Conservation (phyloP, 257 asterid species). For the Leonotis leonurus region DNA sequence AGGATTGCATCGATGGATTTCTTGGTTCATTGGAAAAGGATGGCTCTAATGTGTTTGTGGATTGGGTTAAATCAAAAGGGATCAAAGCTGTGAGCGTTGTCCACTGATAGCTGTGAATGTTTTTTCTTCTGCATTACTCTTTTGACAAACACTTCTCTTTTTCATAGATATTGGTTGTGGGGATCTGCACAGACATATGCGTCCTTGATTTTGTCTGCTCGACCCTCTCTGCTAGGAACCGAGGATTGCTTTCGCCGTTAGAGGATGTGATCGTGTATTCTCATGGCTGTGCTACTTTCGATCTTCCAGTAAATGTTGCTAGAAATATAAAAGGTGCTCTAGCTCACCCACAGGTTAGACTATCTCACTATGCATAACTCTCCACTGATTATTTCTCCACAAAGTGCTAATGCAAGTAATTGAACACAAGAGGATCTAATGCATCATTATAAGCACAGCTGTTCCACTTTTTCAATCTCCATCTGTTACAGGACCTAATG, state of each 20-base stretch:
- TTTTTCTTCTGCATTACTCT: neutral
- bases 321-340: conserved; percentile 54
- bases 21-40: conserved; percentile 75
- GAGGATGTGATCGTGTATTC: conserved; percentile 79
- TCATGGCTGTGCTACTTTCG: conserved; percentile 77
- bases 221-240: conserved; percentile 71
- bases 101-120: neutral
- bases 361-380: neutral
- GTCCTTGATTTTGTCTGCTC: conserved; percentile 88
- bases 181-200: conserved; percentile 88
- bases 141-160: neutral
- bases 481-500: conserved; percentile 51
- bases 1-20: conserved; percentile 87
- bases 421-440: neutral
- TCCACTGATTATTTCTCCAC: neutral
- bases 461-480: conserved; percentile 6
- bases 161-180: conserved; percentile 66
- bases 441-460: neutral
- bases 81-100: conserved; percentile 55
- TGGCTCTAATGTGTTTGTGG: conserved; percentile 73
- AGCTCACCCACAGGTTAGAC: conserved; percentile 87
- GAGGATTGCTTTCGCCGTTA: conserved; percentile 49
- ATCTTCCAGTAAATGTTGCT: conserved; percentile 61
- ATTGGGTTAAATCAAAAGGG: conserved; percentile 77
- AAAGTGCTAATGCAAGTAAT: neutral